Evolutionary conservation across 192 early-diverging fungal genomes (phyloP).

Genomic region (Allomyces arbusculus): DNA sequence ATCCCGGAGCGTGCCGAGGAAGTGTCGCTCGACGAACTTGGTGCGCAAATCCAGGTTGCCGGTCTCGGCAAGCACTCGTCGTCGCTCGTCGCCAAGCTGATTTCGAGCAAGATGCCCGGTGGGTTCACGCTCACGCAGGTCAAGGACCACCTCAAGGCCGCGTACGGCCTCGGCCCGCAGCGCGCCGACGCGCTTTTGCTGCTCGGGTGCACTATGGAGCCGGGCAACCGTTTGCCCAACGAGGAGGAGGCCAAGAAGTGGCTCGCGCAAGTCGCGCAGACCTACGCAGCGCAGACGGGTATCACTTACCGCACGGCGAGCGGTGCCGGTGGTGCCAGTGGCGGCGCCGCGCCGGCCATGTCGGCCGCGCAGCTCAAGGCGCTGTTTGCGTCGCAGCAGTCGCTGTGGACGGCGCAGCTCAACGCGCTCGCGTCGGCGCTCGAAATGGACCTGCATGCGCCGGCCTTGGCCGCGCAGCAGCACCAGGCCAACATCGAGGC

Average conservation of each 20-base stretch:
- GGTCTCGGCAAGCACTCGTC: conserved; percentile 60
- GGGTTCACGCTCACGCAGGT: conserved; percentile 62
- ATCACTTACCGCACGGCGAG: conserved; percentile 34
- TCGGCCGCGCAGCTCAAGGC: conserved; percentile 74
- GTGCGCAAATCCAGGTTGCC: conserved; percentile 33
- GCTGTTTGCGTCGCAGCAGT: conserved; percentile 46
- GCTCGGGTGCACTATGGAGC: conserved; percentile 63
- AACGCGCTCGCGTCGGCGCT: conserved; percentile 35
- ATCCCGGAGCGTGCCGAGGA: conserved; percentile 85
- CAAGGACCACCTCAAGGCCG: conserved; percentile 44
- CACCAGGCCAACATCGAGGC: conserved; percentile 46
- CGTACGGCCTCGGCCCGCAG: conserved; percentile 54
- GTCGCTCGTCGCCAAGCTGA: conserved; percentile 55
- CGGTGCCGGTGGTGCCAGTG: conserved; percentile 22
- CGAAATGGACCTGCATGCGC: conserved; percentile 43
- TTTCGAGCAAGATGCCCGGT: conserved; percentile 79
- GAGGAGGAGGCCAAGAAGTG: conserved; percentile 59
- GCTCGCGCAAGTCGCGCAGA: conserved; percentile 48
- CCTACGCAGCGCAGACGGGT: conserved; percentile 47
- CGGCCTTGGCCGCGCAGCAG: conserved; percentile 18
- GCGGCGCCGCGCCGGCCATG: conserved; percentile 41
- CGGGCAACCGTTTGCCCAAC: conserved; percentile 46
- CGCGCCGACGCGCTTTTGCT: conserved; percentile 55
- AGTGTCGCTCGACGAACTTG: conserved; percentile 58
- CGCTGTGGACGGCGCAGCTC: conserved; percentile 52